Evolutionary conservation across 2,329 filamentous ascomycete genomes (phyloP).

Genomic region (Aspergillus costaricaensis): DNA sequence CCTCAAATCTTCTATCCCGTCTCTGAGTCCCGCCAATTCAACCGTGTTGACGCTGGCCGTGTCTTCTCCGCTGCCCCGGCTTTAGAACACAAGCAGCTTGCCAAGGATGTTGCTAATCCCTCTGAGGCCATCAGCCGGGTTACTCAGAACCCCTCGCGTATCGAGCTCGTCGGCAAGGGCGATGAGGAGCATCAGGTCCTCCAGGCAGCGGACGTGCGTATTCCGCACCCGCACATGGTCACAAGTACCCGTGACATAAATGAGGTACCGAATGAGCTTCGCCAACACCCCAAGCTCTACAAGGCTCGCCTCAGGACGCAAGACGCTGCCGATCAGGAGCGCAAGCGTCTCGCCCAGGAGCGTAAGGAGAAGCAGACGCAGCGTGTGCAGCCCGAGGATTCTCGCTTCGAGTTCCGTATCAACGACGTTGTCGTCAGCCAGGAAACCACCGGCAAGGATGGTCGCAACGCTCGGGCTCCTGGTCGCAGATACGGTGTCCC

Average conservation of each 20-base stretch:
- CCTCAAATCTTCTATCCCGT: constrained; percentile 64
- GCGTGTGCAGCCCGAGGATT: constrained; percentile 48
- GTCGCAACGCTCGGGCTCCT: constrained; percentile 54
- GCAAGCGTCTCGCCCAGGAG: constrained; percentile 42
- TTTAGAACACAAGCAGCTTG: constrained; percentile 29
- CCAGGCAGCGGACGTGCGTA: constrained; percentile 63
- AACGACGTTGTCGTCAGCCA: constrained; percentile 56
- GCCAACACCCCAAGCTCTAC: constrained; percentile 42
- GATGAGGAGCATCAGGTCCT: constrained; percentile 52
- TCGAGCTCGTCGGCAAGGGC: constrained; percentile 48
- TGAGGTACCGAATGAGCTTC: constrained; percentile 37
- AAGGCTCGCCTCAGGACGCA: constrained; percentile 46
- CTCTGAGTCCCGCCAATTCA: constrained; percentile 65
- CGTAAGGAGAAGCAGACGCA: constrained; percentile 47
- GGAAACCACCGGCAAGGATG: constrained; percentile 57
- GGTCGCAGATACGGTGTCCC: constrained; percentile 65
- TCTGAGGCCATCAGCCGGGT: constrained; percentile 33
- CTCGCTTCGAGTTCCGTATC: constrained; percentile 63
- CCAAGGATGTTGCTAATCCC: constrained; percentile 34
- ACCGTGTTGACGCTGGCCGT: constrained; percentile 64
- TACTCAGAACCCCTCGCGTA: constrained; percentile 33
- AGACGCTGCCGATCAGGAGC: constrained; percentile 42
- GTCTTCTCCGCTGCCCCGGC: constrained; percentile 56
- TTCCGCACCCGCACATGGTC: constrained; percentile 64
- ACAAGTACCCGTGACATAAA: constrained; percentile 49